phyloP scores from a whole-genome alignment of 257 asterid genomes.

The Coffea canephora region DNA sequence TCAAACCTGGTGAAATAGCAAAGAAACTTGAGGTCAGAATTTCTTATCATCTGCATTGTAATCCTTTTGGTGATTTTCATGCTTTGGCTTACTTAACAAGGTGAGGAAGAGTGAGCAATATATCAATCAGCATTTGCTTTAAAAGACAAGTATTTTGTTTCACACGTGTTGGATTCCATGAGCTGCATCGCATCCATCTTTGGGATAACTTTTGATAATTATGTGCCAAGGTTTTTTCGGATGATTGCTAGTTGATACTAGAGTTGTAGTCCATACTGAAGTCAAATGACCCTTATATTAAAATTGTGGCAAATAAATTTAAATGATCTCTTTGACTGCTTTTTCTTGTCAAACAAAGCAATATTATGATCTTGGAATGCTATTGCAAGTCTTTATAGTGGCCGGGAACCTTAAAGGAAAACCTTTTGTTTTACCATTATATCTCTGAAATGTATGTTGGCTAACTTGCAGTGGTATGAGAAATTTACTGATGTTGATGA shows the following conservation, averaged over 20 bases:
- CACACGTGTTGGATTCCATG: background rate
- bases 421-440: background rate
- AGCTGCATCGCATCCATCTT: too few relatives aligned
- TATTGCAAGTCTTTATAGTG: background rate
- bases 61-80: background rate
- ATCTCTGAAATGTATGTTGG: constrained; percentile 8
- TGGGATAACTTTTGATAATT: background rate
- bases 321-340: background rate
- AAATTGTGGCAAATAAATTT: background rate
- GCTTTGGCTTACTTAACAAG: background rate
- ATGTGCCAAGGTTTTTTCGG: background rate
- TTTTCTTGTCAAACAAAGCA: background rate
- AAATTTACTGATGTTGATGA: constrained; percentile 84
- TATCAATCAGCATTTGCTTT: background rate
- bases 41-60: background rate
- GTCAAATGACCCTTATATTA: background rate
- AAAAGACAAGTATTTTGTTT: background rate
- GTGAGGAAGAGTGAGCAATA: background rate
- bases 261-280: too few relatives aligned
- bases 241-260: background rate
- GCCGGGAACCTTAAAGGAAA: background rate
- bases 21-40: constrained; percentile 77
- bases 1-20: constrained; percentile 97
- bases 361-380: background rate
- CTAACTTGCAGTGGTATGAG: constrained; percentile 83